Percentiles rank a stretch among this genome's conserved stretches.
These are phyloP conservation scores for Lachancea fermentati DNA, from an alignment of 805 yeast species.

Conservation along the genomic window DNA sequence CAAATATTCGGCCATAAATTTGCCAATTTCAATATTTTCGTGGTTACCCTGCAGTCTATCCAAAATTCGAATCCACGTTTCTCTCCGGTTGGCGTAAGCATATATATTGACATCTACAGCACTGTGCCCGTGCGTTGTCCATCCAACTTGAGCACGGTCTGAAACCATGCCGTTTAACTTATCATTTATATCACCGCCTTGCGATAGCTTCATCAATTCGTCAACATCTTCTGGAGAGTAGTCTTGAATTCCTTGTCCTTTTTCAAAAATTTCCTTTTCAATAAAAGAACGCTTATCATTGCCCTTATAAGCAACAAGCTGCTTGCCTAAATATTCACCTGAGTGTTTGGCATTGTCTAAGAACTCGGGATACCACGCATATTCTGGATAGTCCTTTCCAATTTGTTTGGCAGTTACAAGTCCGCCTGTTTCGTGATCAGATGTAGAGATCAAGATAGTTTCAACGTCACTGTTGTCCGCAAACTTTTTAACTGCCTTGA, in stretches of 20 bases:
- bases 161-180: constrained; percentile 67
- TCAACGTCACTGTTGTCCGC: constrained; percentile 66
- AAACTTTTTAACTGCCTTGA: constrained; percentile 64
- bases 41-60: constrained; percentile 65
- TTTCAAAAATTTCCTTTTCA: constrained; percentile 46
- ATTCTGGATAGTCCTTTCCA: constrained; percentile 67
- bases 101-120: constrained; percentile 94
- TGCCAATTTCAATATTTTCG: constrained; percentile 83
- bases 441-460: constrained; percentile 73
- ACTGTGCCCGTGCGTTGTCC: constrained; percentile 95
- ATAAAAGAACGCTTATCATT: constrained; percentile 39
- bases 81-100: constrained; percentile 59
- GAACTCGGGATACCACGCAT: constrained; percentile 80
- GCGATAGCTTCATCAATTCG: constrained; percentile 32
- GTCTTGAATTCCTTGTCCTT: constrained; percentile 63
- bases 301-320: constrained; percentile 37
- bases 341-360: constrained; percentile 66
- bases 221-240: constrained; percentile 50
- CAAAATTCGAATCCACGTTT: constrained; percentile 36
- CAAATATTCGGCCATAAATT: constrained; percentile 54
- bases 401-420: constrained; percentile 81
- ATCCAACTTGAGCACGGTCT: constrained; percentile 82
- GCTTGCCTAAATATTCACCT: constrained; percentile 58
- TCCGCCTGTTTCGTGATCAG: constrained; percentile 97
- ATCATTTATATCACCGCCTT: constrained; percentile 34